phyloP scores from a whole-genome alignment of 208 protist genomes.

The Wallacemonas collosoma region DNA sequence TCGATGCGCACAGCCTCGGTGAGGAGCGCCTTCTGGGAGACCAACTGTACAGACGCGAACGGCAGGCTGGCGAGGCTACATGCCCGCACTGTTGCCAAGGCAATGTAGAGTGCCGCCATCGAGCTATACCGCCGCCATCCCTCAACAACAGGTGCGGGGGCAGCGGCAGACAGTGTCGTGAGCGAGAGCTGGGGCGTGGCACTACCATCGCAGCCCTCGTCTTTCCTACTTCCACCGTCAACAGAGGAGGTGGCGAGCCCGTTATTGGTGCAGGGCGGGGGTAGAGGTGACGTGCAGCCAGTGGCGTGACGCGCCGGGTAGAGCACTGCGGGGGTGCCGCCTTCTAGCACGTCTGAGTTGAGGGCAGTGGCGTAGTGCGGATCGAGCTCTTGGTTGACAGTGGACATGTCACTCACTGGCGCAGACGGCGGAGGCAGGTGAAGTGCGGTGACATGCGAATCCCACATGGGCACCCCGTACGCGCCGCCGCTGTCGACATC shows the following conservation, averaged over 20 bases:
- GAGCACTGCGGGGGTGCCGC: background rate
- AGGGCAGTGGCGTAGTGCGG: slow-evolving; percentile 5
- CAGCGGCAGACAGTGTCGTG: background rate
- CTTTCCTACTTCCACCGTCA: too few relatives aligned
- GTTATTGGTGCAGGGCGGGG: background rate
- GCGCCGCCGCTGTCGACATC: background rate
- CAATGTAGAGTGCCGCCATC: slow-evolving; percentile 52
- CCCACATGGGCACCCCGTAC: slow-evolving; percentile 1
- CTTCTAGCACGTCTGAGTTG: slow-evolving; percentile 2
- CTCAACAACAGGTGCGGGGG: slow-evolving; percentile 21
- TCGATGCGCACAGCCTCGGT: slow-evolving; percentile 32
- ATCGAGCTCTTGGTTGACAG: background rate
- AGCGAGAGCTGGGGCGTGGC: background rate
- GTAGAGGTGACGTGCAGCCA: background rate
- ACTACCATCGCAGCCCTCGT: background rate
- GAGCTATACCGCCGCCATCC: slow-evolving; percentile 57
- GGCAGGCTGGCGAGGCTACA: slow-evolving; percentile 49
- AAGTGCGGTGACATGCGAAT: background rate
- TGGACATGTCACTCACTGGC: slow-evolving; percentile 2
- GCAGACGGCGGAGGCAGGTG: slow-evolving; percentile 1
- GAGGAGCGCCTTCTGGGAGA: slow-evolving; percentile 28
- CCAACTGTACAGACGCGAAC: slow-evolving; percentile 51
- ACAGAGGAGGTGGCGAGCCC: too few relatives aligned
- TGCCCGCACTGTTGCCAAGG: slow-evolving; percentile 47
- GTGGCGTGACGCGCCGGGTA: background rate